A percentile compares a stretch with the other conserved stretches of the same genome.
phyloP scores from a whole-genome alignment of 2,329 filamentous ascomycete species.

The Colletotrichum sp. region DNA sequence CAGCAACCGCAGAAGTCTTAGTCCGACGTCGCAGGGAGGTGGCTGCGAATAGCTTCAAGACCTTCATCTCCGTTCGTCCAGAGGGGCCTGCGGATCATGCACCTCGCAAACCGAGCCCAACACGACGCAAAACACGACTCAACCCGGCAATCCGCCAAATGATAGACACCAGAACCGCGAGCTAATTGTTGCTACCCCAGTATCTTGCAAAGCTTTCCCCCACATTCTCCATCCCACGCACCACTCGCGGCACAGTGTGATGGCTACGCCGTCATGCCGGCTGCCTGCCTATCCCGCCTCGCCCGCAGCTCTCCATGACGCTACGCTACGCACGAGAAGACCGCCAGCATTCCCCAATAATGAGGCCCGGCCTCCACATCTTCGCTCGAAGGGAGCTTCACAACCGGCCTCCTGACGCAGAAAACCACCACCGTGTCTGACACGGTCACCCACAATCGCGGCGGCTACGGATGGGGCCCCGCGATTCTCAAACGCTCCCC shows the following conservation, averaged over 20 bases:
- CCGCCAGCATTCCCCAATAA: neutral
- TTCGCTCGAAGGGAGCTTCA: slow-evolving; percentile 21
- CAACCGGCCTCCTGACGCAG: neutral
- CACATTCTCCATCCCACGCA: neutral
- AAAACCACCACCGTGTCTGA: neutral
- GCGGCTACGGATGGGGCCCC: slow-evolving; percentile 3
- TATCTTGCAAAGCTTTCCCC: neutral
- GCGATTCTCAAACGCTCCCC: slow-evolving; percentile 15
- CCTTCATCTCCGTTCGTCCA: slow-evolving; percentile 16
- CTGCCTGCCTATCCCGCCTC: neutral
- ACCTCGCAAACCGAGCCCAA: slow-evolving; percentile 1
- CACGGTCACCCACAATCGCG: neutral
- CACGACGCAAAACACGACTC: neutral
- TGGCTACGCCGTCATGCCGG: neutral
- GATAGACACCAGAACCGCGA: neutral
- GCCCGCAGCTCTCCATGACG: neutral
- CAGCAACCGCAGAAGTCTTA: neutral
- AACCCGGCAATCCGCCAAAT: neutral
- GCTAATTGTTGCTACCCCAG: neutral
- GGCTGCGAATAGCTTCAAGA: slow-evolving; percentile 18
- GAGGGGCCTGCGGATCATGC: slow-evolving; percentile 20
- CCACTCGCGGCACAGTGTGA: neutral
- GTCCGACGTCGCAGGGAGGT: slow-evolving; percentile 4
- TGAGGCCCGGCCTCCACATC: slow-evolving; percentile 5
- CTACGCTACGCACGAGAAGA: neutral